Conservation (phyloP, 2,329 filamentous ascomycete genomes). For the Tolypocladium cylindrosporum region DNA sequence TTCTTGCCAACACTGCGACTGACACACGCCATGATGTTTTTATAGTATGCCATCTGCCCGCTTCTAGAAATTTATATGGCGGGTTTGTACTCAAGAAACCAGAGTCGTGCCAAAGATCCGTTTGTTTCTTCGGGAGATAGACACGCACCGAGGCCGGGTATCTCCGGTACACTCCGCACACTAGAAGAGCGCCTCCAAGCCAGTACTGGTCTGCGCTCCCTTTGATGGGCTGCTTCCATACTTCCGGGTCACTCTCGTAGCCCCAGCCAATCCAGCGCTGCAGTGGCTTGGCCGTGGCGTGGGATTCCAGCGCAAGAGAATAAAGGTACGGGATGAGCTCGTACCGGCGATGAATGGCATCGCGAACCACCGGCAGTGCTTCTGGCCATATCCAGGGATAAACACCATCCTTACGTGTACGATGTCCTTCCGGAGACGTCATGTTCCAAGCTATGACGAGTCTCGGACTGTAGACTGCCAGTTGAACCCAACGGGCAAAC, state of each 20-base stretch:
- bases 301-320: constrained; percentile 51
- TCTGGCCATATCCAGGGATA: constrained; percentile 71
- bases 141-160: constrained; percentile 43
- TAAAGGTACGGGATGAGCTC: constrained; percentile 65
- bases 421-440: constrained; percentile 47
- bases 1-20: too few relatives aligned
- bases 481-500: constrained; percentile 63
- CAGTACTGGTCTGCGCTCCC: constrained; percentile 61
- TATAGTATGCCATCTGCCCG: too few relatives aligned
- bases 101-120: too few relatives aligned
- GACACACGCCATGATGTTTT: too few relatives aligned
- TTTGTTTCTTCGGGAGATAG: constrained; percentile 43
- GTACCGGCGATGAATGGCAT: constrained; percentile 59
- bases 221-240: constrained; percentile 53
- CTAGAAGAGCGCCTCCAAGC: constrained; percentile 56
- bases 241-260: constrained; percentile 54
- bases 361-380: constrained; percentile 51
- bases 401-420: constrained; percentile 59
- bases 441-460: constrained; percentile 76
- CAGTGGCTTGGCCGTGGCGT: constrained; percentile 49
- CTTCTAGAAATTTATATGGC: too few relatives aligned
- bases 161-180: constrained; percentile 56
- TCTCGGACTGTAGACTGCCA: constrained; percentile 58
- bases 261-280: constrained; percentile 68
- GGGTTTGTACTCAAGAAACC: too few relatives aligned